phyloP scores from a whole-genome alignment of 768 basidiomycete species.

The Podaxis sp. region DNA sequence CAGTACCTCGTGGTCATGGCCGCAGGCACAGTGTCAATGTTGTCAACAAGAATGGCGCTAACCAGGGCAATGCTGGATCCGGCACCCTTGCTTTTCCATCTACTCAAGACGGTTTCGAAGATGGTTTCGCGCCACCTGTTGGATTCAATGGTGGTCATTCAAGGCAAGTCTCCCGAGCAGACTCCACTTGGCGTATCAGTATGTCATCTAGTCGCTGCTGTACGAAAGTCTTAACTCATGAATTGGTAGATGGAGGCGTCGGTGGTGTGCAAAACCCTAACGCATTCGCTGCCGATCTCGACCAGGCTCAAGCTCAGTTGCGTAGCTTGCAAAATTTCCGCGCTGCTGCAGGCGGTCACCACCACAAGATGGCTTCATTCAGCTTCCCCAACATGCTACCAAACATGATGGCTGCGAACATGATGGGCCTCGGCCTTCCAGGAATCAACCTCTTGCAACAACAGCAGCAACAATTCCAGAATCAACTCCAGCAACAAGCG shows the following conservation, averaged over 20 bases:
- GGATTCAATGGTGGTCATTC: conserved; percentile 65
- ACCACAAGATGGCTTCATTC: conserved; percentile 96
- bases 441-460: conserved; percentile 87
- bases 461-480: conserved; percentile 93
- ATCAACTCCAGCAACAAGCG: conserved; percentile 91
- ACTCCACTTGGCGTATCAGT: conserved; percentile 91
- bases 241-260: conserved; percentile 66
- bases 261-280: conserved; percentile 62
- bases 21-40: conserved; percentile 91
- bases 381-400: conserved; percentile 98
- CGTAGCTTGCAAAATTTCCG: conserved; percentile 97
- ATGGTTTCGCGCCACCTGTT: conserved; percentile 67
- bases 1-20: conserved; percentile 80
- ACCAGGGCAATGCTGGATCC: conserved; percentile 45
- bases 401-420: conserved; percentile 95
- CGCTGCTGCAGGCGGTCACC: conserved; percentile 90
- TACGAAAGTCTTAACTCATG: conserved; percentile 15
- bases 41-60: conserved; percentile 61
- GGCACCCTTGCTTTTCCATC: conserved; percentile 45
- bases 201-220: conserved; percentile 29
- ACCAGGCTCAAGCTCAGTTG: conserved; percentile 95
- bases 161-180: conserved; percentile 70
- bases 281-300: conserved; percentile 79
- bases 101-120: conserved; percentile 71
- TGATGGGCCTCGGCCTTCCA: conserved; percentile 86